A percentile compares a stretch with the other conserved stretches of the same genome.
Conservation (phyloP, 2,329 filamentous ascomycete genomes). For the Ascochyta clinopodiicola region DNA sequence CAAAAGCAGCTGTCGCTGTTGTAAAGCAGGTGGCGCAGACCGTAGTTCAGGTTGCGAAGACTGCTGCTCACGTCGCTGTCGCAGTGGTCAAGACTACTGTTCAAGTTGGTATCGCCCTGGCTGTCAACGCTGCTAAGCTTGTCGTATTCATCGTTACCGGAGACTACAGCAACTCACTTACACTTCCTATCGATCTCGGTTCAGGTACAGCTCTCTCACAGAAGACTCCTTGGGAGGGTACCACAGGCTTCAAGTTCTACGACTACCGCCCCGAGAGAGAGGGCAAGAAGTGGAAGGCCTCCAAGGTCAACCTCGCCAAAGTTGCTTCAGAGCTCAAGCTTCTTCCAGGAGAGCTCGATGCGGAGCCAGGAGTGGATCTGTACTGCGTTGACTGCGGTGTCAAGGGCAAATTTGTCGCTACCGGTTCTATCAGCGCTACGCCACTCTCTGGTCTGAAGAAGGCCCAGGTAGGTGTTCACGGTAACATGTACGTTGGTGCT, state of each 20-base stretch:
- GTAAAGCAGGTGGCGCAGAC: neutral
- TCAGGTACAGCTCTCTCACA: constrained; percentile 1
- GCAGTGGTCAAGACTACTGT: constrained; percentile 10
- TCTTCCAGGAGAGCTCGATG: constrained; percentile 10
- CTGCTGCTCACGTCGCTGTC: constrained; percentile 9
- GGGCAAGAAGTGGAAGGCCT: constrained; percentile 10
- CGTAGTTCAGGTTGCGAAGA: constrained; percentile 7
- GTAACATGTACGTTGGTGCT: constrained; percentile 16
- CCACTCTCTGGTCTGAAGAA: constrained; percentile 15
- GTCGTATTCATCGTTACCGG: constrained; percentile 5
- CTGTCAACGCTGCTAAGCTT: constrained; percentile 5
- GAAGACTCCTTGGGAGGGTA: constrained; percentile 14
- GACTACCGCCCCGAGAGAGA: constrained; percentile 11
- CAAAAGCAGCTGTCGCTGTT: constrained; percentile 3
- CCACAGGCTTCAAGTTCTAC: constrained; percentile 16
- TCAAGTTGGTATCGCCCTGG: constrained; percentile 8
- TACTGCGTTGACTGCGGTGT: constrained; percentile 10
- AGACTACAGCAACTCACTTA: constrained; percentile 13
- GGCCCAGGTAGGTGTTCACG: constrained; percentile 9
- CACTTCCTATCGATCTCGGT: constrained; percentile 9
- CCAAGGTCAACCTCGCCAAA: constrained; percentile 9
- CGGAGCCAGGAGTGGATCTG: constrained; percentile 12
- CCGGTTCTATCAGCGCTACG: constrained; percentile 13
- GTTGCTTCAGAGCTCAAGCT: constrained; percentile 12
- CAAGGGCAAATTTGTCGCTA: constrained; percentile 13